Conservation (phyloP, 2,329 filamentous ascomycete species). For the Cladosporium sp. region DNA sequence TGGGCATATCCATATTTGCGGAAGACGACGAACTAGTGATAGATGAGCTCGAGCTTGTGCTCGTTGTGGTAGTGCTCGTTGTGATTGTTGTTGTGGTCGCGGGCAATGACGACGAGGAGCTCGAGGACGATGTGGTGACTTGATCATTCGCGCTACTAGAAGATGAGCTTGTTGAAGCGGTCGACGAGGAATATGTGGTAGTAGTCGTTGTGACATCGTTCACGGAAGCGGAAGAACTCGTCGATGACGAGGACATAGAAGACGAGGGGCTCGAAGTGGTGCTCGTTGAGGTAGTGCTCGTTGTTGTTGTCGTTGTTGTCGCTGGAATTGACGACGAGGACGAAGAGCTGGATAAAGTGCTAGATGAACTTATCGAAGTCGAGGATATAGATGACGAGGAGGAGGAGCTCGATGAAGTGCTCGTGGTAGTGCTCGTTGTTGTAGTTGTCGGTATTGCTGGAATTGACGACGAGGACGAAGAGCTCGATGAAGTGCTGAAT, state of each 20-base stretch:
- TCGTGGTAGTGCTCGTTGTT: neutral
- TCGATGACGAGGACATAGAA: neutral
- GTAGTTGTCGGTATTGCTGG: too few relatives aligned
- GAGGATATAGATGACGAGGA: neutral
- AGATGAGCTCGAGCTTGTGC: neutral
- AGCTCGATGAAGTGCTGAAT: neutral
- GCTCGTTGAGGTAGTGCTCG: neutral
- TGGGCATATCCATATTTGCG: neutral
- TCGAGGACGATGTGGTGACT: too few relatives aligned
- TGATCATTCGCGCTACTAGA: too few relatives aligned
- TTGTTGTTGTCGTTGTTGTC: neutral
- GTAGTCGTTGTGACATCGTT: neutral
- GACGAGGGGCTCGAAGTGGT: neutral
- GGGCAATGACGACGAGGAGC: too few relatives aligned
- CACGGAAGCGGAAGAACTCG: neutral
- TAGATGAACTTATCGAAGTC: neutral
- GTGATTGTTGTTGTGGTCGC: too few relatives aligned
- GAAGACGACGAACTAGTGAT: conserved; percentile 3
- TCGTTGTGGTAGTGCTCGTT: neutral
- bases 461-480: neutral
- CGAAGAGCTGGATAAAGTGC: neutral
- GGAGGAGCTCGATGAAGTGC: neutral
- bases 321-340: neutral
- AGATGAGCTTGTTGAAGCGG: neutral
- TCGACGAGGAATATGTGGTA: neutral